Conservation (phyloP, 2,329 filamentous ascomycete species). For the Clonostachys sp. region DNA sequence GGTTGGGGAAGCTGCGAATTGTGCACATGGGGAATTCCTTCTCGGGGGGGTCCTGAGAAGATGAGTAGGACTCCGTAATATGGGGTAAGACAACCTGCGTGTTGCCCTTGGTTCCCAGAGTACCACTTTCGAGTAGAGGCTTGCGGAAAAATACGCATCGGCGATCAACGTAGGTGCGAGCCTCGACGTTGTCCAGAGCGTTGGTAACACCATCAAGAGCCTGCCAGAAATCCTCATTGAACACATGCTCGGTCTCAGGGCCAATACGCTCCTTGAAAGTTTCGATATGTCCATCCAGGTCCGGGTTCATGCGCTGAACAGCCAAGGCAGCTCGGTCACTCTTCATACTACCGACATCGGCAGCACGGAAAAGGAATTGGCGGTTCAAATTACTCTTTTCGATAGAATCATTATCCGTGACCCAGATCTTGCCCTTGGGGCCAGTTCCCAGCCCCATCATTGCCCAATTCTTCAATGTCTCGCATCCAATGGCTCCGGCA, state of each 20-base stretch:
- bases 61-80: conserved; percentile 93
- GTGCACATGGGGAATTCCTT: conserved; percentile 99
- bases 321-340: conserved; percentile 88
- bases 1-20: conserved; percentile 93
- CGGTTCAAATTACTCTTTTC: conserved; percentile 98
- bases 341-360: conserved; percentile 94
- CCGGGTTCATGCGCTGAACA: conserved; percentile 94
- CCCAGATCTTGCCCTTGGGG: conserved; percentile 80
- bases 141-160: conserved; percentile 98
- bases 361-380: conserved; percentile 90
- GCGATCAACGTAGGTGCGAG: conserved; percentile 91
- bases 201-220: conserved; percentile 89
- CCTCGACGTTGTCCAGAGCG: conserved; percentile 95
- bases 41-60: conserved; percentile 93
- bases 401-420: conserved; percentile 98
- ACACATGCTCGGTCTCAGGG: conserved; percentile 86
- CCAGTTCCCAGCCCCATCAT: conserved; percentile 95
- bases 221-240: conserved; percentile 92
- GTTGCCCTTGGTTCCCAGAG: conserved; percentile 98
- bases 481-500: conserved; percentile 94
- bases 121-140: conserved; percentile 92
- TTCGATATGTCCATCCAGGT: conserved; percentile 79
- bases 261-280: conserved; percentile 87
- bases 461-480: conserved; percentile 99
- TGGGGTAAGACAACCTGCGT: conserved; percentile 90